Evolutionary conservation across 768 basidiomycete species (phyloP).

Genomic region (Boletus vinaceobasis): DNA sequence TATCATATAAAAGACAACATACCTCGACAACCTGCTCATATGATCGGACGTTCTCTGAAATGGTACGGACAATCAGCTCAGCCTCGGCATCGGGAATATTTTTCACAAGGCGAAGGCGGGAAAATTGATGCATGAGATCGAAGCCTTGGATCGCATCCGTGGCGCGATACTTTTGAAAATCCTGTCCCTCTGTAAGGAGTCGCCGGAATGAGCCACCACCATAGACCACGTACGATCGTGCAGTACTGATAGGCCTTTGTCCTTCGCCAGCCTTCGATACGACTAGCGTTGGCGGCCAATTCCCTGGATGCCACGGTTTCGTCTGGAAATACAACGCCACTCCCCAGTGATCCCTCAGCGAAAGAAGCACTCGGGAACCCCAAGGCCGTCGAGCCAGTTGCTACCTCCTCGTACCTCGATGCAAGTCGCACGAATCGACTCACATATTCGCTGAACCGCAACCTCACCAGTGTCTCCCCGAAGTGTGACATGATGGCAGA

Average conservation of each 20-base stretch:
- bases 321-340: slow-evolving; percentile 77
- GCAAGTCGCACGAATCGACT: slow-evolving; percentile 84
- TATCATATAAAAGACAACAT: slow-evolving; percentile 9
- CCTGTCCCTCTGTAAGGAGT: slow-evolving; percentile 42
- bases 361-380: slow-evolving; percentile 65
- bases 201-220: neutral
- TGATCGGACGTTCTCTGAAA: slow-evolving; percentile 67
- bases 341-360: slow-evolving; percentile 54
- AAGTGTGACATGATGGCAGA: slow-evolving; percentile 88
- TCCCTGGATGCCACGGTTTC: slow-evolving; percentile 66
- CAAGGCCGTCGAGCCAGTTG: slow-evolving; percentile 65
- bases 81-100: slow-evolving; percentile 71
- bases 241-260: slow-evolving; percentile 85
- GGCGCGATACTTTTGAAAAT: slow-evolving; percentile 55
- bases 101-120: slow-evolving; percentile 71
- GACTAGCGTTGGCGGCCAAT: slow-evolving; percentile 67
- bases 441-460: slow-evolving; percentile 88
- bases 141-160: slow-evolving; percentile 69
- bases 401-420: slow-evolving; percentile 87
- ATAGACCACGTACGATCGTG: slow-evolving; percentile 38
- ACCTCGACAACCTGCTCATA: slow-evolving; percentile 94
- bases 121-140: slow-evolving; percentile 84
- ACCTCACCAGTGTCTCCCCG: slow-evolving; percentile 84
- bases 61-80: slow-evolving; percentile 65
- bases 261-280: slow-evolving; percentile 92